phyloP scores from a whole-genome alignment of 108 stramenopile genomes.

The Pseudonitzschia delicatissima region DNA sequence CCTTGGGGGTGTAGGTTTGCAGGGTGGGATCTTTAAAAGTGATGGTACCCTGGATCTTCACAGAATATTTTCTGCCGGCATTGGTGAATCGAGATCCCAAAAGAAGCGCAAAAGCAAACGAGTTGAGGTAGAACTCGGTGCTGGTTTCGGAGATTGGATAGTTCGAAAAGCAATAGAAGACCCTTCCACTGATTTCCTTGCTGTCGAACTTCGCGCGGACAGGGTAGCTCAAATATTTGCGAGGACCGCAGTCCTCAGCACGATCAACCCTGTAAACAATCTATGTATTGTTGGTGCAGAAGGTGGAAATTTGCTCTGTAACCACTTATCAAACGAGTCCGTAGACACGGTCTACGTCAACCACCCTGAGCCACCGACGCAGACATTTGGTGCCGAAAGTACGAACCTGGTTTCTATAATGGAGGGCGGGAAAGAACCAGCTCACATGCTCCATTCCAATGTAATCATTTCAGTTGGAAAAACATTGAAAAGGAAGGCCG shows the following conservation, averaged over 20 bases:
- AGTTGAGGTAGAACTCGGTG: slow-evolving; percentile 76
- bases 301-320: slow-evolving; percentile 56
- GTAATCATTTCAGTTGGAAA: slow-evolving; percentile 46
- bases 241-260: slow-evolving; percentile 15
- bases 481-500: slow-evolving; percentile 39
- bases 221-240: slow-evolving; percentile 72
- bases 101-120: slow-evolving; percentile 25
- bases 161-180: slow-evolving; percentile 56
- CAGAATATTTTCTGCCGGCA: slow-evolving; percentile 26
- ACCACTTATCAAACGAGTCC: slow-evolving; percentile 38
- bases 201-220: slow-evolving; percentile 81
- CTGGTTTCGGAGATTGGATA: slow-evolving; percentile 83
- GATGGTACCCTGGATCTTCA: slow-evolving; percentile 49
- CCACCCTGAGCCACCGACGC: slow-evolving; percentile 88
- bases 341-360: slow-evolving; percentile 71
- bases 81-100: slow-evolving; percentile 20
- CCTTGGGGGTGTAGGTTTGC: slow-evolving; percentile 30
- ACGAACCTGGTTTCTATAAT: slow-evolving; percentile 29
- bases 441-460: slow-evolving; percentile 70
- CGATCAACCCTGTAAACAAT: slow-evolving; percentile 40
- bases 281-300: slow-evolving; percentile 79
- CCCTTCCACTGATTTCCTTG: slow-evolving; percentile 59
- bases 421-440: slow-evolving; percentile 63
- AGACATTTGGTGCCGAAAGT: slow-evolving; percentile 59
- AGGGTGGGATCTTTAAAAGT: slow-evolving; percentile 36